Percentiles rank a stretch among this genome's conserved stretches.
Conservation (phyloP, 1,284 basidiomycete genomes). For the Microbotryum lychnidis-dioicae region DNA sequence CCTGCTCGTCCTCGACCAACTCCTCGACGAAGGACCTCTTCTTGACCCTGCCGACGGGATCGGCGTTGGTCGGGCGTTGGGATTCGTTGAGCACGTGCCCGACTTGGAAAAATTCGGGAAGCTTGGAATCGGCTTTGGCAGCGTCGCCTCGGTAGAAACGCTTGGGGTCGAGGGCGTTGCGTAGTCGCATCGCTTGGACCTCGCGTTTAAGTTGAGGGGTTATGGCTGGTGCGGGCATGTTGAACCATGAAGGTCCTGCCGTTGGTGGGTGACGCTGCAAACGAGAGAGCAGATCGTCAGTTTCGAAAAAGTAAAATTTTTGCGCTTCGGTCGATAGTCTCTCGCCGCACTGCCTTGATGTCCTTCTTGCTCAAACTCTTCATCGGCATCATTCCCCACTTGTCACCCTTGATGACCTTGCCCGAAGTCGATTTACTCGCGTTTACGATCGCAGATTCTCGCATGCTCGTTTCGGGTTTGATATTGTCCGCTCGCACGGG, state of each 20-base stretch:
- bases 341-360: slow-evolving; percentile 11
- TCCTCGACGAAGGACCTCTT: slow-evolving; percentile 82
- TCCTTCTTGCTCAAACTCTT: slow-evolving; percentile 23
- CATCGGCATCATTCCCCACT: slow-evolving; percentile 21
- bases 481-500: too few relatives aligned
- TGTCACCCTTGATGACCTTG: slow-evolving; percentile 10
- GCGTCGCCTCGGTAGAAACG: slow-evolving; percentile 77
- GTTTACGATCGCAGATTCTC: too few relatives aligned
- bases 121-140: slow-evolving; percentile 55
- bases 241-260: slow-evolving; percentile 79
- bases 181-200: slow-evolving; percentile 81
- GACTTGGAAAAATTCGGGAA: slow-evolving; percentile 86
- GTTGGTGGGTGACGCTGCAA: slow-evolving; percentile 42
- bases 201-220: slow-evolving; percentile 78
- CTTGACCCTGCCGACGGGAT: slow-evolving; percentile 61
- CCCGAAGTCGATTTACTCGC: too few relatives aligned
- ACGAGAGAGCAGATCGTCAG: neutral
- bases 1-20: slow-evolving; percentile 76
- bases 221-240: slow-evolving; percentile 68
- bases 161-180: slow-evolving; percentile 91
- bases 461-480: too few relatives aligned
- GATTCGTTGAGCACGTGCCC: slow-evolving; percentile 72
- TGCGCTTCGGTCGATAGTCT: neutral
- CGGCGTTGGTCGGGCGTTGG: slow-evolving; percentile 64
- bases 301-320: neutral